A percentile compares a stretch with the other conserved stretches of the same genome.
These are phyloP conservation scores for Sanguinoderma infundibulare DNA, from an alignment of 1,284 basidiomycete species.

Conservation along the genomic window DNA sequence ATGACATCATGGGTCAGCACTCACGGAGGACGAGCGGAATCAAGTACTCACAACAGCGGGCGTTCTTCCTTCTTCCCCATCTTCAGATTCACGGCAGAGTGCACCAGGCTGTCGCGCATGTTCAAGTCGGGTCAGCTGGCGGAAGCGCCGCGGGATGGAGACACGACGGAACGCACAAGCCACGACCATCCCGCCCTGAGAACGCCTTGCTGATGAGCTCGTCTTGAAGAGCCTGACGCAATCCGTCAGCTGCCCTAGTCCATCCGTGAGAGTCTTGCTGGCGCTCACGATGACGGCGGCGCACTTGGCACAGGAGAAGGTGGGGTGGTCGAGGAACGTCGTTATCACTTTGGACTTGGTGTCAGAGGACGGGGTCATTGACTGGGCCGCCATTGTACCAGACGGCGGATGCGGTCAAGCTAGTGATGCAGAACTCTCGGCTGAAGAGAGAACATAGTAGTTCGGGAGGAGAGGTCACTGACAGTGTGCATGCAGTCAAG, in stretches of 20 bases:
- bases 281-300: slow-evolving; percentile 64
- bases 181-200: slow-evolving; percentile 83
- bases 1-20: not conserved
- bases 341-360: slow-evolving; percentile 57
- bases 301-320: slow-evolving; percentile 67
- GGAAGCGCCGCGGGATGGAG: not conserved
- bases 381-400: slow-evolving; percentile 1
- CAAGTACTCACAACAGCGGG: slow-evolving; percentile 58
- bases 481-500: not conserved
- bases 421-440: not conserved
- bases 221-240: slow-evolving; percentile 82
- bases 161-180: slow-evolving; percentile 63
- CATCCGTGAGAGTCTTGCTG: not conserved
- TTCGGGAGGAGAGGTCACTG: not conserved
- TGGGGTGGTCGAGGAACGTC: slow-evolving; percentile 61
- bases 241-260: not conserved
- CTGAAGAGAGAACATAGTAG: not conserved
- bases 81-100: slow-evolving; percentile 78
- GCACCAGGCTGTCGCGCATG: slow-evolving; percentile 61
- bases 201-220: slow-evolving; percentile 88
- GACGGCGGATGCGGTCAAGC: not conserved
- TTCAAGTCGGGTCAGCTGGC: not conserved
- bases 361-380: slow-evolving; percentile 39
- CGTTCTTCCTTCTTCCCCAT: slow-evolving; percentile 80
- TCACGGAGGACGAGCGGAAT: not conserved